These are phyloP conservation scores for Aspergillus alliaceus DNA, from an alignment of 2,329 filamentous ascomycete genomes.

Conservation along the genomic window DNA sequence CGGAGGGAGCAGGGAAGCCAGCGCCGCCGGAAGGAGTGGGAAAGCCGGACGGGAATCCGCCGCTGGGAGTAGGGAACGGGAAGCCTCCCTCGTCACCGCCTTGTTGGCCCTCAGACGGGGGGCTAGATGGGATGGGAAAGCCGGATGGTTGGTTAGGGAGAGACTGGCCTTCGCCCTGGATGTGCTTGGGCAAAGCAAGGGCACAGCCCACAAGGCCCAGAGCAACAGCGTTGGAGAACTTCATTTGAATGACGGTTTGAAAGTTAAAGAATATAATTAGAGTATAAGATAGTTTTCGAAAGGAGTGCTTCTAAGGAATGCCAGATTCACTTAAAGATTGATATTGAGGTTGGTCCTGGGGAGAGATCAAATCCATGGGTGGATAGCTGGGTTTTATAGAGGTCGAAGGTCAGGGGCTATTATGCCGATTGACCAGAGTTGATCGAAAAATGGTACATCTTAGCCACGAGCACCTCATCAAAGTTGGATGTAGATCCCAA, in stretches of 20 bases:
- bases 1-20: not conserved
- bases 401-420: not conserved
- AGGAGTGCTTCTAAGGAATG: not conserved
- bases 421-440: not conserved
- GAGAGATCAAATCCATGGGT: not conserved
- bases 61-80: not conserved
- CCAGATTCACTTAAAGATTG: not conserved
- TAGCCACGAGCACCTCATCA: not conserved
- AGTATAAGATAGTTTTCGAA: not conserved
- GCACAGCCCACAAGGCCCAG: conserved; percentile 11
- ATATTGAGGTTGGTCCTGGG: not conserved
- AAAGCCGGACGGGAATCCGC: not conserved
- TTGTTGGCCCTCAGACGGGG: no score
- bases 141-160: conserved; percentile 1
- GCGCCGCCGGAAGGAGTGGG: not conserved
- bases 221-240: conserved; percentile 4
- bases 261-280: not conserved
- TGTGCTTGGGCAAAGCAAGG: conserved; percentile 6
- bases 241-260: conserved; percentile 9
- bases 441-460: not conserved
- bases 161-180: not conserved
- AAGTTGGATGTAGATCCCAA: not conserved
- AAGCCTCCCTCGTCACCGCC: not conserved
- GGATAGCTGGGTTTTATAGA: not conserved
- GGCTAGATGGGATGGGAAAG: no score